Conservation (phyloP, 192 early-diverging fungal species). For the Backusella mclennaniae region DNA sequence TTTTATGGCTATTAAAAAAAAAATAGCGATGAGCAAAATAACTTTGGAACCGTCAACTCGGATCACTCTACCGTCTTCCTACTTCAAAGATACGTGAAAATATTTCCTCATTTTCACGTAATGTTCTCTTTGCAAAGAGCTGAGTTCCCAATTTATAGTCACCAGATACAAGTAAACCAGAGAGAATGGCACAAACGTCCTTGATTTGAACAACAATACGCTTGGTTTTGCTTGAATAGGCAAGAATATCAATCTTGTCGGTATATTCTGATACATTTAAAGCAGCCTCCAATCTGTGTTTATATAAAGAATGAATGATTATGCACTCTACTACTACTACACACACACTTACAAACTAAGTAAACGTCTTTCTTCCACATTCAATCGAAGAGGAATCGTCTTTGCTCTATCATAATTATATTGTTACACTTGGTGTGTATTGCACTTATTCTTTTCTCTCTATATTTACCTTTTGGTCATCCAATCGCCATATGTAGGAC, state of each 20-base stretch:
- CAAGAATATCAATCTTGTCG: conserved; percentile 66
- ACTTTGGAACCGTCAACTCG: not conserved
- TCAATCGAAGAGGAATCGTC: conserved; percentile 92
- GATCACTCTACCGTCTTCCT: conserved; percentile 52
- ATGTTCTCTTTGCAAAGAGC: conserved; percentile 61
- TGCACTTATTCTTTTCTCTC: not conserved
- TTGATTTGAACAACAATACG: conserved; percentile 94
- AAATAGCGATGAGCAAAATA: not conserved
- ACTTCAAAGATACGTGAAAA: conserved; percentile 71
- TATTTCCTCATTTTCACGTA: conserved; percentile 72
- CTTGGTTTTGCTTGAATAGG: conserved; percentile 82
- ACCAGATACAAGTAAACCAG: conserved; percentile 83
- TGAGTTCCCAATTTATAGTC: conserved; percentile 78
- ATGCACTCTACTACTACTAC: too few relatives aligned
- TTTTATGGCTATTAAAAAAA: conserved; percentile 57
- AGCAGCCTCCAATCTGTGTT: conserved; percentile 81
- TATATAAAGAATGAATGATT: not conserved
- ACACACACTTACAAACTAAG: conserved; percentile 63
- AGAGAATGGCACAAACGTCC: conserved; percentile 92
- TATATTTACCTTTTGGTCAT: conserved; percentile 50
- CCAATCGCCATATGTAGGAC: conserved; percentile 74
- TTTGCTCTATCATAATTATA: conserved; percentile 58
- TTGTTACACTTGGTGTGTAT: not conserved
- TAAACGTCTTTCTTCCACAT: conserved; percentile 84
- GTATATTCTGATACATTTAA: conserved; percentile 82